These are phyloP conservation scores for Castanea mollissima DNA, from an alignment of 306 rosid genomes.

Conservation along the genomic window DNA sequence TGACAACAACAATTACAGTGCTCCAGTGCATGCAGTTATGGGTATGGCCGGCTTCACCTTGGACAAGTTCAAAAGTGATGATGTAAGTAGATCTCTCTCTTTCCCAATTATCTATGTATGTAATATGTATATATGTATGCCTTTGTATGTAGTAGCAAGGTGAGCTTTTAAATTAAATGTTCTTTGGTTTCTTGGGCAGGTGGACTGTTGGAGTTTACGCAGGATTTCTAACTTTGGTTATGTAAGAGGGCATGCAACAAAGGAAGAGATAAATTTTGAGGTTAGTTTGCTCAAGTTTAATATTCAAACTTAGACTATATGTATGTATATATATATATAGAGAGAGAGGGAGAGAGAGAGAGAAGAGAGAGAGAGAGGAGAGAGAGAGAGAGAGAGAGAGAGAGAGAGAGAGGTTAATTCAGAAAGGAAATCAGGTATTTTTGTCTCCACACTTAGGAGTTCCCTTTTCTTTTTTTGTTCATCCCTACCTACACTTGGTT, in stretches of 20 bases:
- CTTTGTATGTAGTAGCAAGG: neutral
- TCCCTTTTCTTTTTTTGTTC: too few species aligned
- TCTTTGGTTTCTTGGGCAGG: neutral
- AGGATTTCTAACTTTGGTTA: conserved; percentile 41
- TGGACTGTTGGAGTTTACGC: conserved; percentile 35
- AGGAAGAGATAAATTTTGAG: conserved; percentile 37
- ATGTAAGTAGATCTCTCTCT: conserved; percentile 34
- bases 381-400: too few species aligned
- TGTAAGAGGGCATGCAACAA: conserved; percentile 48
- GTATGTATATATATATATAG: too few species aligned
- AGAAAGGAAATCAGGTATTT: too few species aligned
- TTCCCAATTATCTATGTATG: neutral
- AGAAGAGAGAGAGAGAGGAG: too few species aligned
- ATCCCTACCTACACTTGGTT: too few species aligned
- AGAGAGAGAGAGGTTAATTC: too few species aligned
- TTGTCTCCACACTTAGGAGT: too few species aligned
- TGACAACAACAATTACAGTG: conserved; percentile 58
- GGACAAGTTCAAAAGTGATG: conserved; percentile 45
- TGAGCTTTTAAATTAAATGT: neutral
- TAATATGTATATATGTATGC: too few species aligned
- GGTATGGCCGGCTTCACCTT: conserved; percentile 92
- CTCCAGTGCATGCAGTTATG: conserved; percentile 75
- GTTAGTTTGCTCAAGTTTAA: conserved; percentile 15
- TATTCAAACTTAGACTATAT: neutral
- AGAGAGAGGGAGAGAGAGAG: too few species aligned